A percentile compares a stretch with the other conserved stretches of the same genome.
Conservation (phyloP, 1,284 basidiomycete genomes). For the Chondrostereum purpureum region DNA sequence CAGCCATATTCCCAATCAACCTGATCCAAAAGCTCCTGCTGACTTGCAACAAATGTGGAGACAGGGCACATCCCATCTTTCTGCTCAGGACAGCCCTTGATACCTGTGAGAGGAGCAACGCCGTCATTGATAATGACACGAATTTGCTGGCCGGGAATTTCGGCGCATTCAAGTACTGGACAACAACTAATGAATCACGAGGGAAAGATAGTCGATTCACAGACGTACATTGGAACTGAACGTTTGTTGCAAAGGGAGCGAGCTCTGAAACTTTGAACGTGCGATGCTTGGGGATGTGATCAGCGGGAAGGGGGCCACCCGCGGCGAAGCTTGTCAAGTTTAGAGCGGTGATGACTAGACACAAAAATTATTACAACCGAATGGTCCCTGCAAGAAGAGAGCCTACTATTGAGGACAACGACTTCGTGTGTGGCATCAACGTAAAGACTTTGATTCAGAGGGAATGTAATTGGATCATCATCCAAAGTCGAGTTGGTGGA, state of each 20-base stretch:
- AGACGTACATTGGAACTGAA: slow-evolving; percentile 66
- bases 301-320: slow-evolving; percentile 62
- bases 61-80: slow-evolving; percentile 79
- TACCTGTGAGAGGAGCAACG: slow-evolving; percentile 72
- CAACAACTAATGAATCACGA: slow-evolving; percentile 5
- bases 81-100: slow-evolving; percentile 66
- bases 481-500: slow-evolving; percentile 79
- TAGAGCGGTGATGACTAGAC: slow-evolving; percentile 61
- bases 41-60: slow-evolving; percentile 64
- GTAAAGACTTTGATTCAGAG: slow-evolving; percentile 73
- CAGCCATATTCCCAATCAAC: slow-evolving; percentile 79
- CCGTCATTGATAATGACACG: slow-evolving; percentile 85
- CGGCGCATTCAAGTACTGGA: slow-evolving; percentile 52
- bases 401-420: slow-evolving; percentile 71
- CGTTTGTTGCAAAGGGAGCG: slow-evolving; percentile 72
- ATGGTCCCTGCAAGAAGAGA: slow-evolving; percentile 1
- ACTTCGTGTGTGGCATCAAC: slow-evolving; percentile 86
- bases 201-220: slow-evolving; percentile 5
- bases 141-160: slow-evolving; percentile 53
- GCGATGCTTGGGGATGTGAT: slow-evolving; percentile 58
- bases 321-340: slow-evolving; percentile 68
- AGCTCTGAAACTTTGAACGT: slow-evolving; percentile 62
- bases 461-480: slow-evolving; percentile 67
- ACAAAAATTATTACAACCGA: not conserved
- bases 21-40: slow-evolving; percentile 58